A percentile compares a stretch with the other conserved stretches of the same genome.
These are phyloP conservation scores for Tolypocladium tundrense DNA, from an alignment of 2,329 filamentous ascomycete species.

Conservation along the genomic window DNA sequence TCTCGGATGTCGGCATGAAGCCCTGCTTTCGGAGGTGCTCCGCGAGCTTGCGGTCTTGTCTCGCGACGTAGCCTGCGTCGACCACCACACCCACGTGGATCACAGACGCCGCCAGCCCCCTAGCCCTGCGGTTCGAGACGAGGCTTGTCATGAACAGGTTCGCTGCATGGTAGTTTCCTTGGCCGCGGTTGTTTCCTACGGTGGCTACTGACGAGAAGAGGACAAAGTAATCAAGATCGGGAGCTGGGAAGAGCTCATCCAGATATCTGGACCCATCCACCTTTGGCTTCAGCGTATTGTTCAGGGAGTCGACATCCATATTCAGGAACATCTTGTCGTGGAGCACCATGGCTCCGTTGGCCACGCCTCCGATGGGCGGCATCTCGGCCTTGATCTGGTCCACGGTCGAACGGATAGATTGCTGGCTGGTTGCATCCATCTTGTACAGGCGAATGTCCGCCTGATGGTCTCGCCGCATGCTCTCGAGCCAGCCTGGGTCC, in stretches of 20 bases:
- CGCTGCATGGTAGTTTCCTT: constrained; percentile 25
- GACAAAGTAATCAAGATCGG: constrained; percentile 29
- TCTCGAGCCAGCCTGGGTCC: not conserved
- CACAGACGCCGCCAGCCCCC: constrained; percentile 24
- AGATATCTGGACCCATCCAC: constrained; percentile 23
- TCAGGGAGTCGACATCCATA: constrained; percentile 17
- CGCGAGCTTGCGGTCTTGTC: constrained; percentile 1
- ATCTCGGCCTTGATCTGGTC: constrained; percentile 14
- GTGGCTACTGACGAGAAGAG: constrained; percentile 25
- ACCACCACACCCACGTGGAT: constrained; percentile 28
- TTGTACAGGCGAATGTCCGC: not conserved
- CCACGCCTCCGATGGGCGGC: constrained; percentile 25
- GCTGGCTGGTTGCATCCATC: not conserved
- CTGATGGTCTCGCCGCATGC: not conserved
- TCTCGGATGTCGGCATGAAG: not conserved
- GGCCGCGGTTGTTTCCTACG: constrained; percentile 25
- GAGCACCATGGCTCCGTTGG: constrained; percentile 24
- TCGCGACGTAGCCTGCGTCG: constrained; percentile 29
- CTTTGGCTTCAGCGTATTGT: constrained; percentile 22
- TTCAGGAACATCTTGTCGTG: constrained; percentile 20
- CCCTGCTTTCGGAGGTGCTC: not conserved
- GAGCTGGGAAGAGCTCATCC: constrained; percentile 18
- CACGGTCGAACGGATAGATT: not conserved
- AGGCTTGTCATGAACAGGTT: constrained; percentile 26
- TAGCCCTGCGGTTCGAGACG: constrained; percentile 12